Conservation (phyloP, 495 filamentous ascomycete genomes). For the Aspergillus cavernicola region DNA sequence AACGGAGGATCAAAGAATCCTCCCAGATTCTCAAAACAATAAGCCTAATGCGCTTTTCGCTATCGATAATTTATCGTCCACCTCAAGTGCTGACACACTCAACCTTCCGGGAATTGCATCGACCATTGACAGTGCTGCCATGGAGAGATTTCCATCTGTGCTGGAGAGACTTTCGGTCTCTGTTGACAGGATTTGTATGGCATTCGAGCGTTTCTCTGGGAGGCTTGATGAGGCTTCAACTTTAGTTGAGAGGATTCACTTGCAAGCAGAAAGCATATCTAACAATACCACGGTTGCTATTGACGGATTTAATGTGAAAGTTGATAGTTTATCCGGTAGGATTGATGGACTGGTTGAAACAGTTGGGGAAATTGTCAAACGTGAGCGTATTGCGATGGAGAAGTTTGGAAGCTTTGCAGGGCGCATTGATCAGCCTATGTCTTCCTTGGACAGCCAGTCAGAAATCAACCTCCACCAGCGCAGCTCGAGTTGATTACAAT, state of each 20-base stretch:
- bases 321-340: background rate
- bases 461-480: background rate
- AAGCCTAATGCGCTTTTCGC: background rate
- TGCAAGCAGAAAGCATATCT: background rate
- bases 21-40: background rate
- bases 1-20: background rate
- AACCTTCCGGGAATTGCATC: background rate
- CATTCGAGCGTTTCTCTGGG: background rate
- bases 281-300: background rate
- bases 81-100: background rate
- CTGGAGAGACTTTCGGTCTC: background rate
- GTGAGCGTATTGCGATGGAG: background rate
- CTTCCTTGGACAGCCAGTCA: background rate
- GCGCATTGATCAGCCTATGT: background rate
- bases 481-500: background rate
- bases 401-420: background rate
- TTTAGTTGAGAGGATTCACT: background rate
- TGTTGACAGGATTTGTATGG: background rate
- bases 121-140: background rate
- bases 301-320: background rate
- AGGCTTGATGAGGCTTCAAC: background rate
- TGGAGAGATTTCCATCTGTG: background rate
- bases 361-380: background rate
- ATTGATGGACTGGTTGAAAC: background rate
- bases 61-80: background rate